Conservation (phyloP, 345 rosid genomes). For the Cardamine chenopodiifolia region DNA sequence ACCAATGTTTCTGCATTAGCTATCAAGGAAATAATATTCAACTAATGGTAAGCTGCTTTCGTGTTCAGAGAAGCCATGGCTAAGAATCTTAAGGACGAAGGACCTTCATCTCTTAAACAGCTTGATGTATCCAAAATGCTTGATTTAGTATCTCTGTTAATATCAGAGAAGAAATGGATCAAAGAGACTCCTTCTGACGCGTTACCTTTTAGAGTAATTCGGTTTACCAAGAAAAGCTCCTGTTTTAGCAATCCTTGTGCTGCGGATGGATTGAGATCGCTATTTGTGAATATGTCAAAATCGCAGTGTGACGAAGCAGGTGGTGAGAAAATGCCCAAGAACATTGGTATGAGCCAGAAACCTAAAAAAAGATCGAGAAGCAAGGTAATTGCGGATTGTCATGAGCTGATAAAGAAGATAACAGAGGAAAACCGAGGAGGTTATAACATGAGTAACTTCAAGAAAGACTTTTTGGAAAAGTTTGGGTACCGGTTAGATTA, state of each 20-base stretch:
- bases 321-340: constrained; percentile 41
- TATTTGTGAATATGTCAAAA: constrained; percentile 41
- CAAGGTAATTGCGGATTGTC: constrained; percentile 57
- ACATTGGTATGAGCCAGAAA: constrained; percentile 37
- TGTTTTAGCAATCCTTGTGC: constrained; percentile 33
- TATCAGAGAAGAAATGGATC: constrained; percentile 72
- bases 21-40: background rate
- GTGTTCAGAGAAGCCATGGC: constrained; percentile 65
- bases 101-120: constrained; percentile 57
- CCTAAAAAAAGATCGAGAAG: constrained; percentile 48
- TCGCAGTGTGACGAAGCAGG: constrained; percentile 33
- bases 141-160: constrained; percentile 59
- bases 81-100: constrained; percentile 55
- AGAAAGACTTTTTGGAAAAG: constrained; percentile 51
- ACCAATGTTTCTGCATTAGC: constrained; percentile 12
- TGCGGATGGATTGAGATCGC: constrained; percentile 53
- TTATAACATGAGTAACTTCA: constrained; percentile 50
- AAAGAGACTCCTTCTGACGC: constrained; percentile 55
- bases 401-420: constrained; percentile 55
- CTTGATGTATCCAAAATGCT: constrained; percentile 51
- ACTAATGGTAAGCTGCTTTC: constrained; percentile 5
- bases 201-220: constrained; percentile 55
- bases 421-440: constrained; percentile 62
- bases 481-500: constrained; percentile 61
- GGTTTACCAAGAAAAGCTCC: constrained; percentile 32